These are phyloP conservation scores for Hypoxylon sp. DNA, from an alignment of 2,329 filamentous ascomycete species.

Conservation along the genomic window DNA sequence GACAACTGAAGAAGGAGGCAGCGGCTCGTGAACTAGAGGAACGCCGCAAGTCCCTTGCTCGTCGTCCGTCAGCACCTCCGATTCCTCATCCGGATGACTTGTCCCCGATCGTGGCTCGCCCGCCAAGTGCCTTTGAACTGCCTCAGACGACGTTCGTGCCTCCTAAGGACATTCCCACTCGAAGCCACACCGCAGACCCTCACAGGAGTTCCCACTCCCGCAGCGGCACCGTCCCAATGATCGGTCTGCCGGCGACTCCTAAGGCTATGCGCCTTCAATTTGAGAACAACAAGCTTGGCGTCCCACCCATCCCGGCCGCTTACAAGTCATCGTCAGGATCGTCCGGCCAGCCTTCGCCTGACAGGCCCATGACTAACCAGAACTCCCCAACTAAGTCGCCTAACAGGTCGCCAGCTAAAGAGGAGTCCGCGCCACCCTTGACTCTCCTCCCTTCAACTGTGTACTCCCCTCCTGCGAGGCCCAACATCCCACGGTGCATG, in stretches of 20 bases:
- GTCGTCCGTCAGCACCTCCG: slow-evolving; percentile 82
- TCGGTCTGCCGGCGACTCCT: slow-evolving; percentile 91
- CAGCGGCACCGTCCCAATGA: slow-evolving; percentile 64
- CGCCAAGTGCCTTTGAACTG: slow-evolving; percentile 59
- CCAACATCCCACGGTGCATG: slow-evolving; percentile 71
- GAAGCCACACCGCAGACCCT: slow-evolving; percentile 78
- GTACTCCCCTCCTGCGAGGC: slow-evolving; percentile 69
- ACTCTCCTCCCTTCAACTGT: slow-evolving; percentile 72
- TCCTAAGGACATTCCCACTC: slow-evolving; percentile 64
- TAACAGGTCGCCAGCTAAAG: slow-evolving; percentile 49
- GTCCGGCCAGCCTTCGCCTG: slow-evolving; percentile 57
- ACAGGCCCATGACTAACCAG: slow-evolving; percentile 48
- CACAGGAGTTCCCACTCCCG: slow-evolving; percentile 66
- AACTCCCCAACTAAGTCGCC: slow-evolving; percentile 52
- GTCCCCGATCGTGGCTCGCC: slow-evolving; percentile 56
- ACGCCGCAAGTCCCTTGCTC: slow-evolving; percentile 84
- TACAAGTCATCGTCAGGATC: slow-evolving; percentile 63
- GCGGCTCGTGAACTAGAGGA: slow-evolving; percentile 91
- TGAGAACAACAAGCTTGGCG: slow-evolving; percentile 66
- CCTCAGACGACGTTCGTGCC: slow-evolving; percentile 60
- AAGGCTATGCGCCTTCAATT: slow-evolving; percentile 90
- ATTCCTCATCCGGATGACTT: slow-evolving; percentile 81
- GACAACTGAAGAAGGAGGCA: slow-evolving; percentile 77
- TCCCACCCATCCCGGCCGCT: slow-evolving; percentile 67
- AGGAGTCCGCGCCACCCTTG: slow-evolving; percentile 52